Base-by-base conservation (phyloP, 2,329 filamentous ascomycete genomes). In the Fusarium foetens region DNA sequence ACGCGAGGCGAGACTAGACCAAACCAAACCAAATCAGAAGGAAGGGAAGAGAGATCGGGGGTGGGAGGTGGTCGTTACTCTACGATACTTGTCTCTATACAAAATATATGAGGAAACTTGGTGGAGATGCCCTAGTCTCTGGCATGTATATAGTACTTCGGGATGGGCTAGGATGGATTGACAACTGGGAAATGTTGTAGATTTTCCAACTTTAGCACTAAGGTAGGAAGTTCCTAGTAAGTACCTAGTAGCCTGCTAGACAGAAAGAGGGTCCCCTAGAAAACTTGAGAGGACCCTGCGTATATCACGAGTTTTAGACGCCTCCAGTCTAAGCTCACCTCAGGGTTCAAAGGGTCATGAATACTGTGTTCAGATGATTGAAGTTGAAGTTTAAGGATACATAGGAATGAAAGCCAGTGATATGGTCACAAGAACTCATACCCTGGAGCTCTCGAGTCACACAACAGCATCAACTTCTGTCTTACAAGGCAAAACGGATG, bases 221-320 rank as follows among this genome's bases (percentile, higher is more conserved):
- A 25, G 25, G 25, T 25, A 25, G 25, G 25, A 25, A 27, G 46
- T 36, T 52, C n/a, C 48, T 36, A 16, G 46, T 31, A 48, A 31
- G 27, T 21, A 31, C 46, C 33, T 38, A 38, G 49, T 25, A 12
- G 19, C 33, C 33, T 25, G n/a, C 48, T 25, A 36, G 33, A 27
- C 23, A 52, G 14, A 31, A 38, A 43, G 36, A 68, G 68, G 45
- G 59, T 72, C 66, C 69, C 66, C 52, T 68, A 35, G 58, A 55
- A 38, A 38, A 60, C 54, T 60, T 43, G 54, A 29, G 38, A 72
- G 69, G 69, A 72, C 69, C 69, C 69, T 72, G 69, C 54, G 69
- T 72, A 25, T 59, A 42, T 62, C 46, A 52, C 36, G 46, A 53
- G 45, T 51, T 45, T 39, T 43, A 62, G 59, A 42, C 64, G n/a